Conservation (phyloP, 2,329 filamentous ascomycete species). For the Dactylellina leptospora region DNA sequence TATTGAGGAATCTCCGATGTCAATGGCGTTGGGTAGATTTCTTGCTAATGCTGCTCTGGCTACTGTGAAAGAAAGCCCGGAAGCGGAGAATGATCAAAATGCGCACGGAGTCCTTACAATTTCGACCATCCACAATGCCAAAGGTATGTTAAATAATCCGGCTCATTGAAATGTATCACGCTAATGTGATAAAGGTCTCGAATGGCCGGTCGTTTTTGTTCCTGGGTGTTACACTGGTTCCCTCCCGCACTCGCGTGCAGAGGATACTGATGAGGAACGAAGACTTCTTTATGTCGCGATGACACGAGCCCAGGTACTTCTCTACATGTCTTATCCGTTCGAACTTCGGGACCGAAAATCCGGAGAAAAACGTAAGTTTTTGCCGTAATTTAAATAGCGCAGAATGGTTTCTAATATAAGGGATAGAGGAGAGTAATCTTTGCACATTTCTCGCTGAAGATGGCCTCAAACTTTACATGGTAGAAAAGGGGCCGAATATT, state of each 20-base stretch:
- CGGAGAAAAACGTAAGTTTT: slow-evolving; percentile 60
- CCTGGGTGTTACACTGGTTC: slow-evolving; percentile 88
- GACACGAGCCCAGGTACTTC: slow-evolving; percentile 85
- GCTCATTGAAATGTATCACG: not conserved
- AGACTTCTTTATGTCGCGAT: slow-evolving; percentile 93
- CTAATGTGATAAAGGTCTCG: slow-evolving; percentile 66
- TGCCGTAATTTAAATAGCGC: slow-evolving; percentile 56
- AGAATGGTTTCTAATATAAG: slow-evolving; percentile 54
- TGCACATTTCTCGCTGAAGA: slow-evolving; percentile 55
- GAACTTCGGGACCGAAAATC: slow-evolving; percentile 63
- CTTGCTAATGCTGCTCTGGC: slow-evolving; percentile 90
- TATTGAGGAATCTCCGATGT: slow-evolving; percentile 26
- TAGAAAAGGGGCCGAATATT: slow-evolving; percentile 59
- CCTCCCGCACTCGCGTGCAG: slow-evolving; percentile 85
- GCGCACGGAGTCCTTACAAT: slow-evolving; percentile 76
- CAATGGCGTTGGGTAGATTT: slow-evolving; percentile 73
- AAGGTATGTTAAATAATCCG: slow-evolving; percentile 63
- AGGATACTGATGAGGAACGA: slow-evolving; percentile 87
- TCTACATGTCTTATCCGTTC: slow-evolving; percentile 84
- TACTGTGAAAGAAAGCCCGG: slow-evolving; percentile 72
- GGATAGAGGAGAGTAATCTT: slow-evolving; percentile 55
- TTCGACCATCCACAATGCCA: slow-evolving; percentile 94
- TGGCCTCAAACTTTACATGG: slow-evolving; percentile 58
- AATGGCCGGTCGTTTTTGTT: slow-evolving; percentile 96
- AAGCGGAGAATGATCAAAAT: slow-evolving; percentile 65